Evolutionary conservation across 2,329 filamentous ascomycete species (phyloP).

Genomic region (Exophiala oligosperma): DNA sequence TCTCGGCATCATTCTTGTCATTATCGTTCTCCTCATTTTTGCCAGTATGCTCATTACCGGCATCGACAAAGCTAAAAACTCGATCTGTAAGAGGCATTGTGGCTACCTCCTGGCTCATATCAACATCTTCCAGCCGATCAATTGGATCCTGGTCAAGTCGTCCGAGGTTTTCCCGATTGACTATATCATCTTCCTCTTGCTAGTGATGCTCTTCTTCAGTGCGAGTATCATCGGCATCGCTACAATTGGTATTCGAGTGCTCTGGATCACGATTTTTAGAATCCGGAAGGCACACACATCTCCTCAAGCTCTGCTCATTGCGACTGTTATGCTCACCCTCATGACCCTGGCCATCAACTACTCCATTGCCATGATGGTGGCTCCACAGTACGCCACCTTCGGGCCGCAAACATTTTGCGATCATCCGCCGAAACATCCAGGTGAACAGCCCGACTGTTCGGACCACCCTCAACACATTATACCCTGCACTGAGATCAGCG

Average conservation of each 20-base stretch:
- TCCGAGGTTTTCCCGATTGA: conserved; percentile 87
- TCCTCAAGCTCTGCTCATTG: conserved; percentile 86
- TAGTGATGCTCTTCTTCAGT: conserved; percentile 85
- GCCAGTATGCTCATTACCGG: conserved; percentile 92
- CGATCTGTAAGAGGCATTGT: conserved; percentile 83
- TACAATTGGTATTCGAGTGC: conserved; percentile 86
- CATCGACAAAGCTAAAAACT: conserved; percentile 96
- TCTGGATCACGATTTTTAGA: conserved; percentile 92
- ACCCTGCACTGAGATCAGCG: conserved; percentile 75
- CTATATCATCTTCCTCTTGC: conserved; percentile 81
- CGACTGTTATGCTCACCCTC: conserved; percentile 85
- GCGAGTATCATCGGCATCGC: conserved; percentile 85
- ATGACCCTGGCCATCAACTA: conserved; percentile 93
- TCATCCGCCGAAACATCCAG: conserved; percentile 61
- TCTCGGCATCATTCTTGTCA: conserved; percentile 74
- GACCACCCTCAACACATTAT: conserved; percentile 70
- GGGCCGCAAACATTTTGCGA: conserved; percentile 94
- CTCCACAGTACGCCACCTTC: conserved; percentile 91
- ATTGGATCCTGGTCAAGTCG: conserved; percentile 81
- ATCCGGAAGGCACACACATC: conserved; percentile 86
- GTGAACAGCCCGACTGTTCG: conserved; percentile 73
- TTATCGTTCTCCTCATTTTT: conserved; percentile 75
- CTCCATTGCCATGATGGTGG: conserved; percentile 86
- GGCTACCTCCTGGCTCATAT: conserved; percentile 88
- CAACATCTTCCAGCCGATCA: conserved; percentile 92